A percentile compares a stretch with the other conserved stretches of the same genome.
Conservation (phyloP, 306 rosid species). For the Inga leiocalycina region DNA sequence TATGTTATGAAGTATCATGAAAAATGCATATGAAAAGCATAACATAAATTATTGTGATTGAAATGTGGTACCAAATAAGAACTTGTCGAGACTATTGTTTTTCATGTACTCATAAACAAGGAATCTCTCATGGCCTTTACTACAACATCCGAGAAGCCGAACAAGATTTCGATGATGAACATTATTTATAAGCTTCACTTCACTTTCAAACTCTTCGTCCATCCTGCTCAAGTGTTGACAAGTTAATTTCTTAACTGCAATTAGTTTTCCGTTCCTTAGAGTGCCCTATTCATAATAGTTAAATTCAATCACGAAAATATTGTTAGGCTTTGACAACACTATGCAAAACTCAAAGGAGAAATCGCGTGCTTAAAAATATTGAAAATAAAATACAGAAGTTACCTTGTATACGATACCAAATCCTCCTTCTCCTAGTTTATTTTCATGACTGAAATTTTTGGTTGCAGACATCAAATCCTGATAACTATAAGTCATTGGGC, state of each 20-base stretch:
- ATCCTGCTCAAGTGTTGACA: neutral
- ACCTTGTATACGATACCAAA: neutral
- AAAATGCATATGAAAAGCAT: neutral
- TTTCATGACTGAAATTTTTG: neutral
- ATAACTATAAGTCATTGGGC: neutral
- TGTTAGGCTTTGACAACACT: neutral
- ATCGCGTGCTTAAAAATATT: neutral
- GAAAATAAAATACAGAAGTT: neutral
- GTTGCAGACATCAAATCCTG: neutral
- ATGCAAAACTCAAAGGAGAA: neutral
- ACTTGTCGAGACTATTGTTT: neutral
- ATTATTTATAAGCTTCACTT: neutral
- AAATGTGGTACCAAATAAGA: neutral
- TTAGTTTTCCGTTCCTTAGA: neutral
- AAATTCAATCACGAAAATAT: neutral
- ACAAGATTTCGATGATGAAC: neutral
- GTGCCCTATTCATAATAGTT: neutral
- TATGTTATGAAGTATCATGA: neutral
- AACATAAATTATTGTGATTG: neutral
- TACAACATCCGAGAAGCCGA: neutral
- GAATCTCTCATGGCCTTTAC: neutral
- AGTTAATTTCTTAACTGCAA: neutral
- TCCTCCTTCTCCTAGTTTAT: slow-evolving; percentile 9
- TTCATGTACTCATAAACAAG: slow-evolving; percentile 1
- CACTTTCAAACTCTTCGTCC: neutral